Base-by-base conservation (phyloP, 805 yeast species). In the Debaryomyces castellii region DNA sequence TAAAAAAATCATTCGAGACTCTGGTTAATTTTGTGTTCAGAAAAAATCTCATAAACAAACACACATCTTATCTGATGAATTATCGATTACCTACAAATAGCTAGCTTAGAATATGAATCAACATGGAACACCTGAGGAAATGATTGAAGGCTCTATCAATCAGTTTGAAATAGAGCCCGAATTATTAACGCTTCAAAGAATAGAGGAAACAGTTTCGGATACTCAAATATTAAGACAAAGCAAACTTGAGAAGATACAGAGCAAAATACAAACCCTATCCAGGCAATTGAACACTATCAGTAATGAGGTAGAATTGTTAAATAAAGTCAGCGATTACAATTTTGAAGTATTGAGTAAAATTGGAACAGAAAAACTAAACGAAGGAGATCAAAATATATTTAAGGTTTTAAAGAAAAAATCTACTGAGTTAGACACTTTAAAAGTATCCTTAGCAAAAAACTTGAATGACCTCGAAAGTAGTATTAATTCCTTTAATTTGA, bases 131-230 rank as follows among this genome's bases (percentile, higher is more conserved):
- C 46, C 52, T 3, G 49, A 41, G 32, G 49, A 50, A 17, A 40
- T 44, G 25, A 43, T 52, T 14, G 51, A 49, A 32, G 39, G 38
- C 24, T 70, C 80, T 1, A 64, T 71, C 3, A 79, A 74, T 33
- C 71, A 71, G n/a, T 74, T 77, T 43, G 80, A 78, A 47, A 72
- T 78, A 5, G 76, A 76, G 50, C 76, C 79, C 1, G 85, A 81
- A 49, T 52, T 80, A 32, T 65, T 64, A 22, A 70, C 76, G 2
- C 55, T 80, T 2, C 74, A 74, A 39, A 58, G 77, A 30, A 74
- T 78, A 16, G 69, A 72, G 8, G 74, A 66, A 11, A 63, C 68
- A 41, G 55, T 74, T 12, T 47, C 51, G 14, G 48, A 62, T 20
- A 57, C 76, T 10, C 50, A 62, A 18, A 46, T 49, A 9, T 56